Evolutionary conservation across 306 rosid species (phyloP).

Genomic region (Amphicarpaea edgeworthii): DNA sequence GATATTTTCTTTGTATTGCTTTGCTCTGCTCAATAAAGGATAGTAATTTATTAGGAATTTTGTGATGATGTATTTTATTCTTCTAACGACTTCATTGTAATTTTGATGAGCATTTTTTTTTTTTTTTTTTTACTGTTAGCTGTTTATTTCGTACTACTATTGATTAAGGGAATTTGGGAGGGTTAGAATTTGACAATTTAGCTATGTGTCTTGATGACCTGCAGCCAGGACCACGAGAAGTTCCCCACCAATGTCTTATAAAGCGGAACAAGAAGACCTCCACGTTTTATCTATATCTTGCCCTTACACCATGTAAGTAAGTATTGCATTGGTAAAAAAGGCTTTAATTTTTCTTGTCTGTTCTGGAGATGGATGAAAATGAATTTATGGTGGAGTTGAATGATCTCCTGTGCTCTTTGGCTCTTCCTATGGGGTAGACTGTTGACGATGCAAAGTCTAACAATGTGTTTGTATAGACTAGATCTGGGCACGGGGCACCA

Average conservation of each 20-base stretch:
- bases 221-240: constrained; percentile 92
- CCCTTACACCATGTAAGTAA: constrained; percentile 85
- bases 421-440: constrained; percentile 33
- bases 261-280: constrained; percentile 91
- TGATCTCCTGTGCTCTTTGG: constrained; percentile 15
- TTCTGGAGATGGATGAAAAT: constrained; percentile 35
- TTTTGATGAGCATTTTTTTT: constrained; percentile 16
- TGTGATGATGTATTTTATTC: constrained; percentile 11
- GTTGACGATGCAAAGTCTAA: constrained; percentile 28
- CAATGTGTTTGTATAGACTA: constrained; percentile 25
- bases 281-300: constrained; percentile 80
- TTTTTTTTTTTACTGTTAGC: constrained; percentile 2
- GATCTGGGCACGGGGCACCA: background rate
- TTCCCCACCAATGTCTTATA: constrained; percentile 84
- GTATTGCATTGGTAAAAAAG: constrained; percentile 43
- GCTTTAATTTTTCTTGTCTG: background rate
- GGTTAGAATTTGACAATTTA: constrained; percentile 42
- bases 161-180: constrained; percentile 11
- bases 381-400: constrained; percentile 28
- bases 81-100: constrained; percentile 10
- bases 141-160: constrained; percentile 22
- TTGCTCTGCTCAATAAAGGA: background rate
- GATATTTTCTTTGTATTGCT: constrained; percentile 7
- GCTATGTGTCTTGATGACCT: constrained; percentile 52
- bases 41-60: constrained; percentile 13